Evolutionary conservation across 345 rosid species (phyloP), one percentile per base, ranked within the genome.

Genomic region (Atalantia buxifolia): DNA sequence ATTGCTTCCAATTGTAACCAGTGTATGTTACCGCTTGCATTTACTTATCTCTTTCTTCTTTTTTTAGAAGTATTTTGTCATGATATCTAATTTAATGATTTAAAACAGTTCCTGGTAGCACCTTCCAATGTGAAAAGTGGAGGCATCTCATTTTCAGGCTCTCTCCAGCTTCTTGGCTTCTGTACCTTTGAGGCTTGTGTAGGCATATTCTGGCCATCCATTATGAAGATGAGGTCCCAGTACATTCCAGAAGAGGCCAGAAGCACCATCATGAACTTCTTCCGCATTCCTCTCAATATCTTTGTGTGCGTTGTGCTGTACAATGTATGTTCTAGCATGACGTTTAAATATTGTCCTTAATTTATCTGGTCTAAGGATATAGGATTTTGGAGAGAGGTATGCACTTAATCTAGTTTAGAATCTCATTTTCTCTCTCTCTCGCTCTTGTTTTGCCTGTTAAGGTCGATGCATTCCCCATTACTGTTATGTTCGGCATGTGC

Each of bases 191-290:
- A 95, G 87, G 88, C 93, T 35, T 95, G 99, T 86, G 98, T 91
- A 0, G 98, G 99, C 45, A 84, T 93, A 82, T 95, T 93, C 86
- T 95, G 98, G 98, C 98, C 99, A 61, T 95, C 98, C 55, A 95
- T 95, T 67, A 93, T 95, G 99, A 95, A 95, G 87, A 95, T 95
- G 99, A 88, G 99, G 82, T 95, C 98, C 71, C 99, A 95, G 71
- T 95, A 93, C 86, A 92, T 95, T 75, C 98, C 99, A 1, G 99
- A 95, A 87, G 99, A 95, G 83, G 96, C 99, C 81, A 85, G 99
- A 78, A 93, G 98, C 90, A 95, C 99, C 82, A 95, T 93, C 81
- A 95, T 95, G 99, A 95, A 95, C 82, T 95, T 93, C 84, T 95
- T 93, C 88, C 93, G 99, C 79, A 85, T 95, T 78, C 99, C 99